Conservation (phyloP, 108 stramenopile species). For the Skeletonema potamos region DNA sequence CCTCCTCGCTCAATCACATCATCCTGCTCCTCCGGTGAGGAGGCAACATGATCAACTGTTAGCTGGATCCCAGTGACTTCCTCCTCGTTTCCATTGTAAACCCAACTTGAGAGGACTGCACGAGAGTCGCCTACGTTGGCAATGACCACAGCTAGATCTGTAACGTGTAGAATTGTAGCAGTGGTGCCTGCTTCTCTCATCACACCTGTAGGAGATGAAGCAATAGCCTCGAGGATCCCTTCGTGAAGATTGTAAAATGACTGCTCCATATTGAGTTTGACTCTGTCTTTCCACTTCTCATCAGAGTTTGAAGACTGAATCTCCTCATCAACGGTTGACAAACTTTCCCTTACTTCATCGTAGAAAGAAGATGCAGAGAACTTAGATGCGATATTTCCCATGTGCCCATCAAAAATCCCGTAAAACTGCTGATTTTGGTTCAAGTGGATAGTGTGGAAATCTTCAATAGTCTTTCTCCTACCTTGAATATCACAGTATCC, state of each 20-base stretch:
- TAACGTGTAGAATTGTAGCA: constrained; percentile 72
- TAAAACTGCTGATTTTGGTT: constrained; percentile 72
- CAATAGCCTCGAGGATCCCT: constrained; percentile 55
- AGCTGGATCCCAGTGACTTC: constrained; percentile 60
- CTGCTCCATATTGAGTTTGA: constrained; percentile 37
- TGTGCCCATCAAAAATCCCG: constrained; percentile 73
- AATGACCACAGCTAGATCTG: constrained; percentile 62
- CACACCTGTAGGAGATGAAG: constrained; percentile 39
- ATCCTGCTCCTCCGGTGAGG: constrained; percentile 58
- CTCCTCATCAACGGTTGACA: constrained; percentile 38
- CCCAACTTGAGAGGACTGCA: constrained; percentile 73
- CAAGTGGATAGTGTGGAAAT: constrained; percentile 88
- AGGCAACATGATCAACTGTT: constrained; percentile 86
- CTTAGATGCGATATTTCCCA: constrained; percentile 79
- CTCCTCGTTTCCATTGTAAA: constrained; percentile 21
- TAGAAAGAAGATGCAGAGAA: constrained; percentile 71
- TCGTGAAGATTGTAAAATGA: constrained; percentile 69
- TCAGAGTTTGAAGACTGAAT: neutral
- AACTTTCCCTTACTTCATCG: constrained; percentile 23
- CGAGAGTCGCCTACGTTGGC: constrained; percentile 94
- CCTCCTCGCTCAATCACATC: constrained; percentile 72
- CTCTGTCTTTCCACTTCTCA: constrained; percentile 46
- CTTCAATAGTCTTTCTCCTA: constrained; percentile 82
- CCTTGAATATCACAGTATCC: constrained; percentile 90
- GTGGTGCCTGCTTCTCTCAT: constrained; percentile 86